These are phyloP conservation scores for Cucurbita argyrosperma DNA, from an alignment of 306 rosid species.

Conservation along the genomic window DNA sequence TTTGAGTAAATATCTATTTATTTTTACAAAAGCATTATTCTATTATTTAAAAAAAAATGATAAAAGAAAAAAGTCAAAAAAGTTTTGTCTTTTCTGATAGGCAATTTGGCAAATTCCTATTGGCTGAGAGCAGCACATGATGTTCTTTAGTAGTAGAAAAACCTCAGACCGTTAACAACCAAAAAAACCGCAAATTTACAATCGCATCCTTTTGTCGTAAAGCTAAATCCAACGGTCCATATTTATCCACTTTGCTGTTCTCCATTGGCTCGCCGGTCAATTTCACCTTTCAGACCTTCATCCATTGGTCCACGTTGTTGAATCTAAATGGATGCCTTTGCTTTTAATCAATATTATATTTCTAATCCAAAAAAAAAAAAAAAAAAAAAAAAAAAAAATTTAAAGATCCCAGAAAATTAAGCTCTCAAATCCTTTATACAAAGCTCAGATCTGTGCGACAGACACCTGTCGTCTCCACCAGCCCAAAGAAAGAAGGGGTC, in stretches of 20 bases:
- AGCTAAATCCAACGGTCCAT: constrained; percentile 12
- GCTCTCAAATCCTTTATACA: constrained; percentile 25
- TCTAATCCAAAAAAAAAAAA: background rate
- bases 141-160: background rate
- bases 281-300: constrained; percentile 7
- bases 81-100: background rate
- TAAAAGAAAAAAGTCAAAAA: background rate
- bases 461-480: constrained; percentile 1
- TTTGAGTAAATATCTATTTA: too few species aligned
- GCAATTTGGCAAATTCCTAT: background rate
- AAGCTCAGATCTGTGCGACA: constrained; percentile 10
- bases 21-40: background rate
- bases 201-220: constrained; percentile 33
- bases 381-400: background rate
- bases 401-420: constrained; percentile 4
- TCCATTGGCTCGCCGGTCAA: constrained; percentile 18
- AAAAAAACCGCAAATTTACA: constrained; percentile 7
- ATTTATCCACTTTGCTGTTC: constrained; percentile 15
- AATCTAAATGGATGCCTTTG: background rate
- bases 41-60: background rate
- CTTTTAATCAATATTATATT: background rate
- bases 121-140: background rate
- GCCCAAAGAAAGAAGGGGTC: background rate
- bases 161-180: constrained; percentile 10
- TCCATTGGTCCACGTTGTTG: constrained; percentile 49